Percentiles rank a stretch among this genome's conserved stretches.
Evolutionary conservation across 2,329 filamentous ascomycete genomes (phyloP).

Genomic region (Cercospora canescens): DNA sequence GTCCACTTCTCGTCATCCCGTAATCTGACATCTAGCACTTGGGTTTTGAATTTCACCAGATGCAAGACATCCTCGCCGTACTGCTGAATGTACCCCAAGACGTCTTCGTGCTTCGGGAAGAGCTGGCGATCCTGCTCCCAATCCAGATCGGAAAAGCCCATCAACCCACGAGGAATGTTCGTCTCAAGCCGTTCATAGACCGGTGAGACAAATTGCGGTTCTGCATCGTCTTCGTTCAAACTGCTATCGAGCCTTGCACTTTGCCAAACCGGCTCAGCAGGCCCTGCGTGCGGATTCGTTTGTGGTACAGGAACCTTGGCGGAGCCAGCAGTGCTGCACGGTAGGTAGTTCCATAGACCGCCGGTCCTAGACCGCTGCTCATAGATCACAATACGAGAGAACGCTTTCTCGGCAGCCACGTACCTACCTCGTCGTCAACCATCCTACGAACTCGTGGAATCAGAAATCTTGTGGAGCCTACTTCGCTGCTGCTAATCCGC

Average conservation of each 20-base stretch:
- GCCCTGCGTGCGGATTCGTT: slow-evolving; percentile 59
- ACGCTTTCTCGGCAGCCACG: slow-evolving; percentile 68
- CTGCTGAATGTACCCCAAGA: slow-evolving; percentile 70
- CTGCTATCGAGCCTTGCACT: slow-evolving; percentile 16
- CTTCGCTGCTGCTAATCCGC: slow-evolving; percentile 76
- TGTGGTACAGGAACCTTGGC: slow-evolving; percentile 61
- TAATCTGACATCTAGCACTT: slow-evolving; percentile 62
- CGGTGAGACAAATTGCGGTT: slow-evolving; percentile 73
- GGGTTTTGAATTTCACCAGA: slow-evolving; percentile 68
- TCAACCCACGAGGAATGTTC: slow-evolving; percentile 74
- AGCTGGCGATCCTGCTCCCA: slow-evolving; percentile 60
- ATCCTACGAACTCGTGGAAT: background rate
- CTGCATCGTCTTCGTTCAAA: slow-evolving; percentile 11
- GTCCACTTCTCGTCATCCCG: slow-evolving; percentile 54
- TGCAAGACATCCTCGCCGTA: slow-evolving; percentile 70
- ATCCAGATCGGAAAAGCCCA: slow-evolving; percentile 71
- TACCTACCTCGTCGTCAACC: slow-evolving; percentile 51
- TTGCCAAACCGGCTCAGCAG: slow-evolving; percentile 63
- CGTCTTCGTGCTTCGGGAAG: slow-evolving; percentile 71
- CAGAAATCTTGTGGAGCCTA: slow-evolving; percentile 27
- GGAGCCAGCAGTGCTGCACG: slow-evolving; percentile 46
- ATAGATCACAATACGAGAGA: slow-evolving; percentile 71
- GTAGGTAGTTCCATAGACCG: slow-evolving; percentile 83
- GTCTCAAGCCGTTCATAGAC: slow-evolving; percentile 82
- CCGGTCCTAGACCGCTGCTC: slow-evolving; percentile 78